phyloP scores from a whole-genome alignment of 176 grass and related monocot genomes.

The Musa beccarii region DNA sequence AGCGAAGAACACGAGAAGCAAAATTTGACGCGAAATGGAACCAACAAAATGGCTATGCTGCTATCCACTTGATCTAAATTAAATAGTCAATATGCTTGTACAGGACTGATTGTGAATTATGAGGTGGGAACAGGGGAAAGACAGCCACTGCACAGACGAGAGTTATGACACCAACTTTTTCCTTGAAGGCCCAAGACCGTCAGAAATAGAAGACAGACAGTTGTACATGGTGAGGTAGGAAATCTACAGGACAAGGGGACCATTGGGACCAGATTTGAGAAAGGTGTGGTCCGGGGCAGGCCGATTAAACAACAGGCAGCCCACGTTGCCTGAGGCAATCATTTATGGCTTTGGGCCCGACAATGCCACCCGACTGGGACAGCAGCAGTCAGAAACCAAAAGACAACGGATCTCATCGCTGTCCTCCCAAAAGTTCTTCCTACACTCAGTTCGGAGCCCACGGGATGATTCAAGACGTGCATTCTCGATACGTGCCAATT shows the following conservation, averaged over 20 bases:
- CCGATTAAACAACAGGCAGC: conserved; percentile 2
- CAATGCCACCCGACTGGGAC: not conserved
- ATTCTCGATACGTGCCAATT: not conserved
- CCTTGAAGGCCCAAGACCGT: not conserved
- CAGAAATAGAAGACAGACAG: conserved; percentile 3
- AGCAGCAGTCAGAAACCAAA: not conserved
- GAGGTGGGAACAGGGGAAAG: not conserved
- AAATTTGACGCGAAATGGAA: not conserved
- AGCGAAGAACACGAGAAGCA: not conserved
- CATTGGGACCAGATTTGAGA: not conserved
- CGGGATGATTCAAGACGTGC: not conserved
- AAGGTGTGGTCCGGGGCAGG: conserved; percentile 1
- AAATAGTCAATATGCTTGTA: not conserved
- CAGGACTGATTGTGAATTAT: not conserved
- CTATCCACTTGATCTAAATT: not conserved
- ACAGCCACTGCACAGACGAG: not conserved
- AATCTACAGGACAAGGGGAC: not conserved
- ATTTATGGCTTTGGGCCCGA: conserved; percentile 6
- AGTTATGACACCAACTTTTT: not conserved
- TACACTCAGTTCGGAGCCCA: conserved; percentile 8
- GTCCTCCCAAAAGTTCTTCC: not conserved
- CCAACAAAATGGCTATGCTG: not conserved
- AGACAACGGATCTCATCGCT: not conserved
- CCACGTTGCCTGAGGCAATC: conserved; percentile 16
- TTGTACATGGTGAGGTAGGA: not conserved